Evolutionary conservation across 2,329 filamentous ascomycete genomes (phyloP).

Genomic region (Aspergillus persii): DNA sequence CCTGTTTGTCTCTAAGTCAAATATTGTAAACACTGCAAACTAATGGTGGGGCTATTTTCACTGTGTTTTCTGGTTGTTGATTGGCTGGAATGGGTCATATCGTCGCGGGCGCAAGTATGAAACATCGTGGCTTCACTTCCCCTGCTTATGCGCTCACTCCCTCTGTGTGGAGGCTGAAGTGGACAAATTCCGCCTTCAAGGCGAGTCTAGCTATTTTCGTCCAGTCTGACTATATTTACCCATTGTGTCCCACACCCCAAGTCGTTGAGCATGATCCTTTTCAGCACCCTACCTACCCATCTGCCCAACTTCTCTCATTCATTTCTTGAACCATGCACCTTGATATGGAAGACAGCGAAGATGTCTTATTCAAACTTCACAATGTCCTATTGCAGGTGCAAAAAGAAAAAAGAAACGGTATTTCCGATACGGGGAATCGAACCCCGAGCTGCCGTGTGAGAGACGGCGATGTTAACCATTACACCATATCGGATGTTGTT

Average conservation of each 20-base stretch:
- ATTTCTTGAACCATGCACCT: no score
- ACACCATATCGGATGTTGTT: not conserved
- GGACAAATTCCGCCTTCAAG: no score
- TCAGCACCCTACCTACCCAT: no score
- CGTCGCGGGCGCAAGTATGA: not conserved
- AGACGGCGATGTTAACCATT: not conserved
- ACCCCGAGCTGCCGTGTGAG: not conserved
- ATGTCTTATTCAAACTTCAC: no score
- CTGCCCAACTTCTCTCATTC: no score
- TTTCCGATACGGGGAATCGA: not conserved
- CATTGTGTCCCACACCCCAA: no score
- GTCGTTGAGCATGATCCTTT: no score
- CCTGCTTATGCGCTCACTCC: no score
- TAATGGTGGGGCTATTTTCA: not conserved
- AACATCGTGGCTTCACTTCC: not conserved
- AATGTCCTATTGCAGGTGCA: not conserved
- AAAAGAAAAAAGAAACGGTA: not conserved
- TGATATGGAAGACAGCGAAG: no score
- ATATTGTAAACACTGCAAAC: not conserved
- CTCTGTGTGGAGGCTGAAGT: no score
- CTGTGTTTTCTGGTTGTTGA: not conserved
- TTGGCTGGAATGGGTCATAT: not conserved
- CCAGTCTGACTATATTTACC: no score
- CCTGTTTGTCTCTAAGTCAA: not conserved
- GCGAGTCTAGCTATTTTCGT: no score